These are phyloP conservation scores for Fusarium algeriense DNA, from an alignment of 2,329 filamentous ascomycete genomes.

Conservation along the genomic window DNA sequence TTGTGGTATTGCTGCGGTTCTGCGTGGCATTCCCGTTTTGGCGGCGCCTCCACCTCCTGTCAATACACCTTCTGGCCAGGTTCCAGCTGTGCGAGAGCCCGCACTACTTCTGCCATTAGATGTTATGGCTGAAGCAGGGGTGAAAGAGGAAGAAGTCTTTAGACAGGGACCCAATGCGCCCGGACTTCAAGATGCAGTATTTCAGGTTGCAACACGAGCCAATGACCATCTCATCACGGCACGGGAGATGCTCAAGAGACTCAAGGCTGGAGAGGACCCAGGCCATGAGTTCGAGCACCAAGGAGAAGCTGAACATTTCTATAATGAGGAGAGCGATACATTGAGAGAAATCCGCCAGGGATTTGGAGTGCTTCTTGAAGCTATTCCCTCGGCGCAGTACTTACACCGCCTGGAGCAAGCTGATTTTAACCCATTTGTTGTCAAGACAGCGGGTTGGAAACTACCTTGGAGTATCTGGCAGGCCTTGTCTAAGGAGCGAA, in stretches of 20 bases:
- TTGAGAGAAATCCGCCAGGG: constrained; percentile 66
- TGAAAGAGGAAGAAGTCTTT: constrained; percentile 91
- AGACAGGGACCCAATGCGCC: constrained; percentile 81
- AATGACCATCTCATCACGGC: constrained; percentile 97
- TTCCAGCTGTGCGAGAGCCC: constrained; percentile 58
- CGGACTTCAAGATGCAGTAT: constrained; percentile 89
- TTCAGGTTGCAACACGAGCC: constrained; percentile 90
- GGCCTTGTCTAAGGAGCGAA: constrained; percentile 61
- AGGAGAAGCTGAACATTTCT: constrained; percentile 76
- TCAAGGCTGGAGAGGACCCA: constrained; percentile 78
- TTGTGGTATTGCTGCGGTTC: constrained; percentile 84
- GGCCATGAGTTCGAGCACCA: constrained; percentile 92
- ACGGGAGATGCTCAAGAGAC: constrained; percentile 87
- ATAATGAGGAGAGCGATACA: constrained; percentile 56
- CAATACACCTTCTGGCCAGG: constrained; percentile 56
- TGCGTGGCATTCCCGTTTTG: constrained; percentile 90
- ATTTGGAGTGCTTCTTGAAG: constrained; percentile 85
- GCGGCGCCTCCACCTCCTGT: constrained; percentile 74
- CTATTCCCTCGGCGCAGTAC: constrained; percentile 82
- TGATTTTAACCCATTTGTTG: constrained; percentile 86
- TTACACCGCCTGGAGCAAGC: constrained; percentile 80
- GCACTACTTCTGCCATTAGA: constrained; percentile 85
- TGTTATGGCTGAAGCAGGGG: constrained; percentile 83
- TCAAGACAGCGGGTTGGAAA: constrained; percentile 76
- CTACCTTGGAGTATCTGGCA: constrained; percentile 81